Percentiles rank a stretch among this genome's conserved stretches.
phyloP scores from a whole-genome alignment of 345 rosid genomes.

The Citrus sinensis region DNA sequence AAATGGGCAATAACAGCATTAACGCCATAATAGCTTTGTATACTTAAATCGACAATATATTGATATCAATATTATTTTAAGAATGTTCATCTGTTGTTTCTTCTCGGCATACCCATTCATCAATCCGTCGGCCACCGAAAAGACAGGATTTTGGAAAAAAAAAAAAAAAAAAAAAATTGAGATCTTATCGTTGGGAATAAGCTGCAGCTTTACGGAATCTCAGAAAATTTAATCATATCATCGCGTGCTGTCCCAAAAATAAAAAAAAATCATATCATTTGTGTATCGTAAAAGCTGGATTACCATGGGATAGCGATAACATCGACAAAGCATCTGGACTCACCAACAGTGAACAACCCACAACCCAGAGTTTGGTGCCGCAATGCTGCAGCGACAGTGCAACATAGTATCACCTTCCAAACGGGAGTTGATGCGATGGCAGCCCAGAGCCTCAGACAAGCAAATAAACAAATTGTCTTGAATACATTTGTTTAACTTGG shows the following conservation, averaged over 20 bases:
- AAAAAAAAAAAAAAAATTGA: too few species aligned
- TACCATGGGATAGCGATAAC: neutral
- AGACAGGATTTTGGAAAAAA: neutral
- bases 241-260: too few species aligned
- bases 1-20: neutral
- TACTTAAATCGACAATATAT: neutral
- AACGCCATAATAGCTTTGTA: neutral
- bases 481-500: neutral
- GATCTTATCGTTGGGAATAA: too few species aligned
- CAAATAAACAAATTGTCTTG: neutral
- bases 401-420: neutral
- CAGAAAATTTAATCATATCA: neutral
- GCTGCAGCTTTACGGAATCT: neutral
- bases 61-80: neutral
- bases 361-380: neutral
- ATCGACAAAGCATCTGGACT: neutral
- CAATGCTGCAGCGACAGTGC: neutral
- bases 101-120: neutral
- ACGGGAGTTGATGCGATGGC: neutral
- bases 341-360: neutral
- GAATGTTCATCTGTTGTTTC: neutral
- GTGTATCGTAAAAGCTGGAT: neutral
- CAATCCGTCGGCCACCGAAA: neutral
- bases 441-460: neutral
- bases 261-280: too few species aligned